A percentile compares a stretch with the other conserved stretches of the same genome.
Evolutionary conservation across 441 rosid species (phyloP).

Genomic region (Bruguiera hainesii): DNA sequence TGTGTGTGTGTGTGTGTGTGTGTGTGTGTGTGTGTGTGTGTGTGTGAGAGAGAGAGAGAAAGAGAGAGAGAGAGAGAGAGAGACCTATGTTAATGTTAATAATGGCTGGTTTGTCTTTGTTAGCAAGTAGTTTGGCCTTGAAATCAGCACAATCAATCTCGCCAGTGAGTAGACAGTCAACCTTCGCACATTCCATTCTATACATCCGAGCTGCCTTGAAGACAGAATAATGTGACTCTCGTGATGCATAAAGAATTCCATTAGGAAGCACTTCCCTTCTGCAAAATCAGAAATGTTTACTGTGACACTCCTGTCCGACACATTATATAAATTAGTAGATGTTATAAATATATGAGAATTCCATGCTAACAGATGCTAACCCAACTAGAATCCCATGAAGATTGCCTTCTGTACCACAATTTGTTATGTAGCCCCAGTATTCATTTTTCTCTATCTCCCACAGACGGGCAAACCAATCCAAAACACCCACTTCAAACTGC

Average conservation of each 20-base stretch:
- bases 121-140: slow-evolving; percentile 49
- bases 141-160: slow-evolving; percentile 85
- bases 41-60: neutral
- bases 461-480: slow-evolving; percentile 98
- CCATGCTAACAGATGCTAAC: slow-evolving; percentile 26
- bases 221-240: slow-evolving; percentile 84
- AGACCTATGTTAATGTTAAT: slow-evolving; percentile 84
- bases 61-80: slow-evolving; percentile 11
- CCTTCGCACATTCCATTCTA: slow-evolving; percentile 77
- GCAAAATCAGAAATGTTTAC: slow-evolving; percentile 5
- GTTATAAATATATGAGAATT: neutral
- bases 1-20: neutral
- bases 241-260: slow-evolving; percentile 80
- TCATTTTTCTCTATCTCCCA: slow-evolving; percentile 90
- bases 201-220: slow-evolving; percentile 96
- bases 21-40: neutral
- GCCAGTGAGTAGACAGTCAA: slow-evolving; percentile 68
- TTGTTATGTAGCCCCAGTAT: slow-evolving; percentile 96
- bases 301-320: slow-evolving; percentile 1
- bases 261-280: slow-evolving; percentile 89
- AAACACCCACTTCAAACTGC: slow-evolving; percentile 90
- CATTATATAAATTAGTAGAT: neutral
- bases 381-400: slow-evolving; percentile 94
- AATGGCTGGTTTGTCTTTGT: slow-evolving; percentile 87
- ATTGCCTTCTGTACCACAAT: slow-evolving; percentile 96